phyloP scores from a whole-genome alignment of 129 eudicot species.

The Artemisia annua region DNA sequence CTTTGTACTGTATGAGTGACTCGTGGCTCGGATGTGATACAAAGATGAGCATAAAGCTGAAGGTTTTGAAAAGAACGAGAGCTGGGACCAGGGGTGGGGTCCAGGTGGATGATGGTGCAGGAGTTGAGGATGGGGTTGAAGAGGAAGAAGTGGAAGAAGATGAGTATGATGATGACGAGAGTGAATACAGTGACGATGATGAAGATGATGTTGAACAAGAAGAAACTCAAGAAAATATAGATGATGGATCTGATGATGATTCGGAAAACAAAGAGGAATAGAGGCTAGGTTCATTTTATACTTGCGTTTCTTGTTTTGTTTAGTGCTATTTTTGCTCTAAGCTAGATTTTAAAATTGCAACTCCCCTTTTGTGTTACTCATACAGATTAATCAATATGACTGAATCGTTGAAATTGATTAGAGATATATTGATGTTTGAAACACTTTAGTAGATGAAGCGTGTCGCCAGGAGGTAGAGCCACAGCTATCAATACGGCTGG shows the following conservation, averaged over 20 bases:
- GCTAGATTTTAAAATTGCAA: not conserved
- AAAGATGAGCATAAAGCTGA: slow-evolving; percentile 58
- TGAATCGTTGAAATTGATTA: too few relatives aligned
- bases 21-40: slow-evolving; percentile 94
- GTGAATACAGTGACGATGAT: slow-evolving; percentile 89
- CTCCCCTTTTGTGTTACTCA: not conserved
- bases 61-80: slow-evolving; percentile 69
- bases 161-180: slow-evolving; percentile 84
- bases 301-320: not conserved
- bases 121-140: slow-evolving; percentile 61
- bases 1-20: slow-evolving; percentile 65
- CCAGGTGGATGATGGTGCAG: slow-evolving; percentile 54
- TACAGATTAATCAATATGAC: too few relatives aligned
- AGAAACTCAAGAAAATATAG: slow-evolving; percentile 36
- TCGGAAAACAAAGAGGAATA: slow-evolving; percentile 55
- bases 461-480: too few relatives aligned
- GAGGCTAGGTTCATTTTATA: not conserved
- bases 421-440: too few relatives aligned
- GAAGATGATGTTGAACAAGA: slow-evolving; percentile 60
- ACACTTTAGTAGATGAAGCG: too few relatives aligned
- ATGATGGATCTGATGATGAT: slow-evolving; percentile 47
- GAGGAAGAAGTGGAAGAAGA: slow-evolving; percentile 85
- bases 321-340: not conserved
- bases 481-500: too few relatives aligned
- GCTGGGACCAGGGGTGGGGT: slow-evolving; percentile 68